Evolutionary conservation across 116 monocot genomes (phyloP), one percentile per base, ranked within the genome.

Genomic region (Zostera marina): DNA sequence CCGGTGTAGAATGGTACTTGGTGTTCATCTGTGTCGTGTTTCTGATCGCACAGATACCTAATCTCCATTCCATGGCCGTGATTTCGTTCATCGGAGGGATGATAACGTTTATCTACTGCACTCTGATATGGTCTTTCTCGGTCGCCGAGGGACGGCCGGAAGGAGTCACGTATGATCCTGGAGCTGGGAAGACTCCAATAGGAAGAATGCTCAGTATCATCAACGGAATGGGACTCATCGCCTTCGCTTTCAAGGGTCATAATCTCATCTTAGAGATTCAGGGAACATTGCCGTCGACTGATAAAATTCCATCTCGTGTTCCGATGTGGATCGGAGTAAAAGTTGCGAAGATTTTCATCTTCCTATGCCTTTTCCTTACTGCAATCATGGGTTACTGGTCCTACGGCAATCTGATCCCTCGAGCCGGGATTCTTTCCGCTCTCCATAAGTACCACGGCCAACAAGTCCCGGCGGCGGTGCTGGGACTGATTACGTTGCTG

Each of bases 311-410:
- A 23, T 83, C 92, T 5, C 73, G 49, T 21, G 71, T 84, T 19
- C 87, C 92, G 0, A 93, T 93, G 92, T 93, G 92, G 92, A 78
- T 66, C 55, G 92, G 92, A 22, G 79, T 84, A 48, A 81, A 76
- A 55, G 51, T 72, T 40, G 92, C 83, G 11, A 83, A 87, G 56
- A 41, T 69, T 10, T 10, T 84, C 17, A 72, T 93, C 16, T 76
- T 79, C 3, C 47, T 62, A 6, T 87, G 87, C 68, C 57, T 87
- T 53, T 93, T 61, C 52, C 88, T 88, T 12, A 54, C 87, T 4
- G 79, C 84, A 24, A 62, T 87, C 48, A 78, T 74, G 44, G 92
- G 87, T 7, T 93, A 81, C 67, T 87, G 92, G 92, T 84, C 87
- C 9, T 93, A 93, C 52, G 92, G 92, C 2, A 80, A 84, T 70